Evolutionary conservation across 768 basidiomycete genomes (phyloP).

Genomic region (Dioszegia hungarica): DNA sequence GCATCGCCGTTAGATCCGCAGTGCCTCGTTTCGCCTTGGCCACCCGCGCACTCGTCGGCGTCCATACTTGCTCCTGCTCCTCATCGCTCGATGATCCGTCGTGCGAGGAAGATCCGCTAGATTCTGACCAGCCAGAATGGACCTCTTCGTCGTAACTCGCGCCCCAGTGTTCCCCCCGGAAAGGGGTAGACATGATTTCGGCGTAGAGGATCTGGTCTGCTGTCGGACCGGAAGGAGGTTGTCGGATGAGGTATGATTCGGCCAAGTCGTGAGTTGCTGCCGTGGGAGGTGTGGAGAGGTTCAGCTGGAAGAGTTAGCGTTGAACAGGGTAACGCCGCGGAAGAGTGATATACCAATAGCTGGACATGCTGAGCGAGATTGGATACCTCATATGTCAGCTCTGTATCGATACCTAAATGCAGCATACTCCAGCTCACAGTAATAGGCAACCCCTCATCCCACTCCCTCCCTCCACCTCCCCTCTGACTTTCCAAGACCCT

Average conservation of each 20-base stretch:
- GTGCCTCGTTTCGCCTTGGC: background rate
- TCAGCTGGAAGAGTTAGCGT: conserved; percentile 18
- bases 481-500: conserved; percentile 1
- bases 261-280: conserved; percentile 23
- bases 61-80: conserved; percentile 14
- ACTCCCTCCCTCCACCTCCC: conserved; percentile 7
- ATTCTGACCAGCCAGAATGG: conserved; percentile 31
- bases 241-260: conserved; percentile 15
- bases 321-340: background rate
- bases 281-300: conserved; percentile 17
- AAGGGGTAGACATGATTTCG: conserved; percentile 39
- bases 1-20: background rate
- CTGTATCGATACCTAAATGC: no score
- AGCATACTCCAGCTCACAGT: conserved; percentile 13
- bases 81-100: conserved; percentile 1
- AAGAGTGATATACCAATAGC: conserved; percentile 19
- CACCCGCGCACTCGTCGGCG: conserved; percentile 7
- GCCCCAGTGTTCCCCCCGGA: conserved; percentile 23
- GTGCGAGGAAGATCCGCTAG: conserved; percentile 2
- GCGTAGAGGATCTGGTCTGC: conserved; percentile 32
- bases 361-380: conserved; percentile 39
- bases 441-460: conserved; percentile 27
- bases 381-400: conserved; percentile 11
- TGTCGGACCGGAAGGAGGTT: conserved; percentile 14
- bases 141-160: conserved; percentile 31